Base-by-base conservation (phyloP, 108 stramenopile genomes). In the Mayamaea pseudoterrestris region DNA sequence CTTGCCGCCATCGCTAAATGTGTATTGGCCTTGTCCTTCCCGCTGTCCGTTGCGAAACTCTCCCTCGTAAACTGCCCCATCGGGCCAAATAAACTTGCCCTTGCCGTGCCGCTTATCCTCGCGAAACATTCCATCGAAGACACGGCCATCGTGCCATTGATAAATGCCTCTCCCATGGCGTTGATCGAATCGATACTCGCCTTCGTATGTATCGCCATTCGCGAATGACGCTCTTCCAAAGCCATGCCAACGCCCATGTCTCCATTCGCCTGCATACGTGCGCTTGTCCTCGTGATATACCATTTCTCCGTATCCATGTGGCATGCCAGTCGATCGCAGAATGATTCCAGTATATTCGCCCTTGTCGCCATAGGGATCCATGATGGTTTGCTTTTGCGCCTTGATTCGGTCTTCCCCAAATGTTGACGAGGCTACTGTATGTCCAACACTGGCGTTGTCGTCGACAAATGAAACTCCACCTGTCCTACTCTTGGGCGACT, bases 291-390 rank as follows among this genome's bases (percentile, higher is more conserved):
- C 74, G n/a, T n/a, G n/a, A 47, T 76, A 76, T 2, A 76, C 31
- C 74, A 76, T 70, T 18, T 60, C 58, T 17, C 77, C 84, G 35
- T 57, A 49, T 40, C 85, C 85, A 61, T 82, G 76, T 0, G 85
- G 85, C 67, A 80, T 69, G 0, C 80, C 80, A 21, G 74, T 81
- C 6, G 66, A 66, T 18, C 66, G 56, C 28, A 79, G 57, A 2
- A 88, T 66, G 27, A 83, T 74, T 18, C 85, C 85, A 0, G 80
- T 78, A 54, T 76, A 88, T 35, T 55, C 55, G 17, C 85, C 85
- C 49, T 63, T 63, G 46, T 83, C 76, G 18, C 85, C 85, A 51
- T 88, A 83, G 4, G 78, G 73, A 65, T 88, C 85, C 42, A 56
- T 27, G 11, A 69, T 27, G 9, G 12, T 47, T 42, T 65, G 51